Evolutionary conservation across 2,329 filamentous ascomycete species (phyloP).

Genomic region (Cryphonectria parasitica): DNA sequence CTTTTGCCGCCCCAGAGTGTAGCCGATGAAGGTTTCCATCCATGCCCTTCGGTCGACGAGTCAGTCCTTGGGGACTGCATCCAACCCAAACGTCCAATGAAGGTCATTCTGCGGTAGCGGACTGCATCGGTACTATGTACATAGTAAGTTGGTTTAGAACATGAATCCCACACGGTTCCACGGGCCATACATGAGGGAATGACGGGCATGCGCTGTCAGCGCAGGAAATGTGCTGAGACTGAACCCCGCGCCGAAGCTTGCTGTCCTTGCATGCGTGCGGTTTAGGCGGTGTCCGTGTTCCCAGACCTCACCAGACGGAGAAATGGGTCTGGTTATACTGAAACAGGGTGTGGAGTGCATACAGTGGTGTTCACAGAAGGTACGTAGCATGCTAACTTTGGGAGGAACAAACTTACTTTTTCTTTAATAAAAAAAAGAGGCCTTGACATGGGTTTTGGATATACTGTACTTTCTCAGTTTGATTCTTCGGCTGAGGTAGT

Average conservation of each 20-base stretch:
- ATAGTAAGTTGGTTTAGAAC: background rate
- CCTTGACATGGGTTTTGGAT: background rate
- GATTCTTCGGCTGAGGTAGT: background rate
- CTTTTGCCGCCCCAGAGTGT: background rate
- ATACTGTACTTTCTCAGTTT: background rate
- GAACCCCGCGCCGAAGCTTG: background rate
- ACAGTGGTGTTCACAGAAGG: background rate
- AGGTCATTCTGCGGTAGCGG: background rate
- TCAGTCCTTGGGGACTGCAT: background rate
- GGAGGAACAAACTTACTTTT: background rate
- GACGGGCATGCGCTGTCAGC: constrained; percentile 1
- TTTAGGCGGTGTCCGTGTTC: background rate
- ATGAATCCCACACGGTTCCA: background rate
- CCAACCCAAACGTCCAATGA: background rate
- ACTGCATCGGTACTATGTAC: background rate
- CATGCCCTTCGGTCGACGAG: background rate
- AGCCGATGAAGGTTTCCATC: background rate
- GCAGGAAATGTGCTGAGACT: background rate
- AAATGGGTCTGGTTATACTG: background rate
- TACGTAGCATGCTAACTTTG: background rate
- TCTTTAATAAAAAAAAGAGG: background rate
- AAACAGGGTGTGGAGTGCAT: background rate
- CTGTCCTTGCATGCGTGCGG: background rate
- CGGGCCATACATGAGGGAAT: background rate
- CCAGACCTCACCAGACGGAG: background rate